Evolutionary conservation across 1,284 basidiomycete genomes (phyloP).

Genomic region (Kalmanozyma brasiliensis): DNA sequence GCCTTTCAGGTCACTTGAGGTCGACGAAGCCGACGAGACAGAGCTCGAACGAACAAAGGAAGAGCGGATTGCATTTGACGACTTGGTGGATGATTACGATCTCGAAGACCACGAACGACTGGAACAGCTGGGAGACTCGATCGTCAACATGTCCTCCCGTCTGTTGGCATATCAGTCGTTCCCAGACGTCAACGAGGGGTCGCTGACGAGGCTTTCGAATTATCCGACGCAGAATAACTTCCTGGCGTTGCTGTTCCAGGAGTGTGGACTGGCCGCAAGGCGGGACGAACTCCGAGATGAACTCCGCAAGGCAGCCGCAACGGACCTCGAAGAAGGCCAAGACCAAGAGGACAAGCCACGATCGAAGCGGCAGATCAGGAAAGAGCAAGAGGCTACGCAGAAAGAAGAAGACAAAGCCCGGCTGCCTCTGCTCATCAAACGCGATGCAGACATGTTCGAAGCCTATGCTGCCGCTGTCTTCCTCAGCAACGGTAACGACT

Average conservation of each 20-base stretch:
- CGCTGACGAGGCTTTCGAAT: conserved; percentile 36
- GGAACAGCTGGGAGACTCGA: conserved; percentile 49
- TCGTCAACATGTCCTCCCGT: conserved; percentile 51
- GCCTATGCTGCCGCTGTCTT: conserved; percentile 49
- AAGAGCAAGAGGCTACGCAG: background rate
- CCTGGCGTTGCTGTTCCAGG: conserved; percentile 39
- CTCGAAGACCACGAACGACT: conserved; percentile 48
- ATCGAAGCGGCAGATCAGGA: background rate
- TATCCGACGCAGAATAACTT: conserved; percentile 55
- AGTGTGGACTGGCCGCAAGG: conserved; percentile 25
- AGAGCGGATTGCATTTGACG: conserved; percentile 13
- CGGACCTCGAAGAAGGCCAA: background rate
- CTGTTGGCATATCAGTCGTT: conserved; percentile 41
- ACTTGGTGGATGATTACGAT: conserved; percentile 46
- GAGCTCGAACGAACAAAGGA: conserved; percentile 1
- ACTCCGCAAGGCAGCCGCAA: conserved; percentile 3
- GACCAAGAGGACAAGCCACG: background rate
- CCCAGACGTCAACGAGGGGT: conserved; percentile 49
- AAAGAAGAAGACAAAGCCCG: conserved; percentile 22
- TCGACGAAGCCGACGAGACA: background rate
- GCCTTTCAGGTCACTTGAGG: background rate
- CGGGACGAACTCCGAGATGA: conserved; percentile 28
- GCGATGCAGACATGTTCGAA: conserved; percentile 52
- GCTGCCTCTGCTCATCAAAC: conserved; percentile 37
- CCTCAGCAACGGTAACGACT: conserved; percentile 34